phyloP scores from a whole-genome alignment of 768 basidiomycete genomes.

The Steccherinum ochraceum region DNA sequence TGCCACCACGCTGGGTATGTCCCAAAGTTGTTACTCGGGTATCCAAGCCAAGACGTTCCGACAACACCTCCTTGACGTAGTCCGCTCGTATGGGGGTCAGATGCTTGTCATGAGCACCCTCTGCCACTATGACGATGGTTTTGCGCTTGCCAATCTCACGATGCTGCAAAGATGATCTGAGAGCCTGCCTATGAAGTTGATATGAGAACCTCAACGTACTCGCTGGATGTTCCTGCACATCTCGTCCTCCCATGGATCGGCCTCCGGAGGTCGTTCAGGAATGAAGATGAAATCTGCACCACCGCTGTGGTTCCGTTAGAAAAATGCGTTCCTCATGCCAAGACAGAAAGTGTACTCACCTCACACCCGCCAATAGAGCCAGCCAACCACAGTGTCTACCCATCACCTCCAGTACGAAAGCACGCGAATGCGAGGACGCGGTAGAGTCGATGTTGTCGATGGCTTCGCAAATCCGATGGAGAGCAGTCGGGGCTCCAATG shows the following conservation, averaged over 20 bases:
- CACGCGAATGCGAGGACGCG: conserved; percentile 90
- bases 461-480: conserved; percentile 95
- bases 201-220: conserved; percentile 35
- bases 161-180: conserved; percentile 52
- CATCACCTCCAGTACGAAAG: conserved; percentile 99
- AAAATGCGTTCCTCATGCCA: not conserved
- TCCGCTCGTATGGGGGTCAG: conserved; percentile 91
- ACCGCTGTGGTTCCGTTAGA: conserved; percentile 42
- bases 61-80: conserved; percentile 84
- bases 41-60: conserved; percentile 84
- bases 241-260: conserved; percentile 80
- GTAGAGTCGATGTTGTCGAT: conserved; percentile 99
- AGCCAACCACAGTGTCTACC: conserved; percentile 99
- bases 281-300: conserved; percentile 99
- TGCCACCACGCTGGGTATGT: conserved; percentile 93
- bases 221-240: conserved; percentile 83
- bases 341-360: conserved; percentile 53
- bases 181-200: not conserved
- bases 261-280: conserved; percentile 82
- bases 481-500: conserved; percentile 91
- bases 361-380: conserved; percentile 87
- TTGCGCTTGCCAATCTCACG: conserved; percentile 90
- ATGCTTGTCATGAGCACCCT: conserved; percentile 85
- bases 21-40: conserved; percentile 96
- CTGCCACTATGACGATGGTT: conserved; percentile 97